Conservation (phyloP, 495 filamentous ascomycete genomes). For the Xylaria venustula region DNA sequence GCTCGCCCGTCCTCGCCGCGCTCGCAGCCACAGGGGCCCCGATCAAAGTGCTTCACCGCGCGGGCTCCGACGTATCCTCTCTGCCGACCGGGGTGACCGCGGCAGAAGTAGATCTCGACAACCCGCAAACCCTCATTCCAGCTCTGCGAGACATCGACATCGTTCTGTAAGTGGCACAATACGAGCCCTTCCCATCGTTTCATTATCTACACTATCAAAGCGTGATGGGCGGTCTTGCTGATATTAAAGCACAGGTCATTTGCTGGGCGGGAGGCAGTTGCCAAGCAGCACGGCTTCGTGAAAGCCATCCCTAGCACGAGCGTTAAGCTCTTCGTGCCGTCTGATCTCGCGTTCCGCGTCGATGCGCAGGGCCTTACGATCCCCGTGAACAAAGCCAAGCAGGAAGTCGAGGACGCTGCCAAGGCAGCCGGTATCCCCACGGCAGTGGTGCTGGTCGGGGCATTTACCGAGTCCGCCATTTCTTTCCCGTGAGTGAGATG, state of each 20-base stretch:
- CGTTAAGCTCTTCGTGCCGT: slow-evolving; percentile 28
- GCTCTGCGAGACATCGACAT: slow-evolving; percentile 23
- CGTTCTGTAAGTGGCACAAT: slow-evolving; percentile 16
- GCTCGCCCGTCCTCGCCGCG: slow-evolving; percentile 21
- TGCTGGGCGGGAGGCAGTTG: slow-evolving; percentile 18
- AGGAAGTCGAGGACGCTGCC: slow-evolving; percentile 21
- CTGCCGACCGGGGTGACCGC: slow-evolving; percentile 17
- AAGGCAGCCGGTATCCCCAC: slow-evolving; percentile 22
- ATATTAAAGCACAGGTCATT: slow-evolving; percentile 16
- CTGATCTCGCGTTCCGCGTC: slow-evolving; percentile 17
- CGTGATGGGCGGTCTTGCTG: neutral
- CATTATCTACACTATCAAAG: too few relatives aligned
- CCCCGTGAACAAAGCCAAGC: slow-evolving; percentile 20
- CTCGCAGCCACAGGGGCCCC: slow-evolving; percentile 20
- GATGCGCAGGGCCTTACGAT: slow-evolving; percentile 17
- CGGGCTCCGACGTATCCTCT: slow-evolving; percentile 21
- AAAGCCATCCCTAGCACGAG: slow-evolving; percentile 23
- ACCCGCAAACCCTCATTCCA: slow-evolving; percentile 13
- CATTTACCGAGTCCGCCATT: slow-evolving; percentile 21
- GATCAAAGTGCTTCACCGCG: slow-evolving; percentile 23
- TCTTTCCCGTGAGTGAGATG: slow-evolving; percentile 15
- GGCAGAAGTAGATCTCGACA: slow-evolving; percentile 19
- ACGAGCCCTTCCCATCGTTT: too few relatives aligned
- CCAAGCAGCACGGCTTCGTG: slow-evolving; percentile 21
- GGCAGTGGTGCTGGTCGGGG: slow-evolving; percentile 15